Evolutionary conservation across 2,329 filamentous ascomycete species (phyloP), one percentile per base, ranked within the genome.

Genomic region (Monosporascus sp.): DNA sequence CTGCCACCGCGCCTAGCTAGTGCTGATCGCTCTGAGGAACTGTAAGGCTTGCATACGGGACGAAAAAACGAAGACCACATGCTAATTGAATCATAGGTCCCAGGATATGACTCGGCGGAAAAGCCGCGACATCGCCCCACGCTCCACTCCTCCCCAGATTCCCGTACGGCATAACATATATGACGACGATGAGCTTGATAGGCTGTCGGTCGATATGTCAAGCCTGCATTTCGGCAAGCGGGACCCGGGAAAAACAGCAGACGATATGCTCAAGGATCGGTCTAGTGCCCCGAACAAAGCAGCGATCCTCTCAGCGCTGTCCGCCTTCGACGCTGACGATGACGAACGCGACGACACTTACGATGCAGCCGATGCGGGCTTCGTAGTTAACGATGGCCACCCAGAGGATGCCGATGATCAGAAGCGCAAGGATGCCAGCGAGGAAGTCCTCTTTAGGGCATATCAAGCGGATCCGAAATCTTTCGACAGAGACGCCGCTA

Each of bases 301-400:
- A 0, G 87, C 90, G 11, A 96, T 97, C 61, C 74, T 96, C 24
- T 89, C 92, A 3, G 93, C 93, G 0, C 81, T 97, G 2, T 90
- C 90, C 17, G 81, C 87, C 1, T 97, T 97, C 61, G 92, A 97
- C 72, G 87, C 87, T 0, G 93, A 97, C 62, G 94, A 97, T 60
- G 94, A 99, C 68, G 94, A 99, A 73, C 83, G 91, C 37, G 94
- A 99, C 69, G 94, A 99, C 68, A 97, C 93, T 0, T 99, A 99
- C 67, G 94, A 99, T 63, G 84, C 87, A 2, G 90, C 85, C 49
- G 94, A 97, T 65, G 90, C 97, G 2, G 94, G 94, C 37, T 92
- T 93, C 22, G 89, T 89, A 0, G 85, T 97, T 3, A 91, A 96
- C 61, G 77, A 79, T 18, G 76, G 81, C 6, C 77, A 83, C n/a